Evolutionary conservation across 2,329 filamentous ascomycete genomes (phyloP).

Genomic region (Colletotrichum simmondsii): DNA sequence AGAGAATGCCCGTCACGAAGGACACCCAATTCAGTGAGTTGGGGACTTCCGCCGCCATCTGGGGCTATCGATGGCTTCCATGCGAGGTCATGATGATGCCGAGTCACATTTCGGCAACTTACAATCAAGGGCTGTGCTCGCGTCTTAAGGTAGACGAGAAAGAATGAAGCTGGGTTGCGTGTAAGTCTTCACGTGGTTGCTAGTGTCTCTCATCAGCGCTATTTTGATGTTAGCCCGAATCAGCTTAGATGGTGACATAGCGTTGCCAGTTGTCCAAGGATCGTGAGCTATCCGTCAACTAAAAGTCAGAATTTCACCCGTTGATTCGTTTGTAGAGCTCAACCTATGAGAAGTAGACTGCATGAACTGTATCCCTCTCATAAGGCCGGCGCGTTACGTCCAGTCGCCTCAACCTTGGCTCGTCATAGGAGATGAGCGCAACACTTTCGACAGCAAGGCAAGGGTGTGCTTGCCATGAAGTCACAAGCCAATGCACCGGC

Average conservation of each 20-base stretch:
- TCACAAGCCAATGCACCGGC: neutral
- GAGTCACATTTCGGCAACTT: neutral
- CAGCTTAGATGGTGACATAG: neutral
- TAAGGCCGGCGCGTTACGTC: neutral
- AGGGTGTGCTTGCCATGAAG: neutral
- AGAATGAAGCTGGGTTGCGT: neutral
- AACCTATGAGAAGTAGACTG: neutral
- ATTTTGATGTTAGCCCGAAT: neutral
- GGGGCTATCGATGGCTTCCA: neutral
- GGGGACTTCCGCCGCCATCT: conserved; percentile 24
- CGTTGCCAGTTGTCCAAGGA: conserved; percentile 32
- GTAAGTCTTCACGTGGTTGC: conserved; percentile 7
- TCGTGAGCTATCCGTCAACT: neutral
- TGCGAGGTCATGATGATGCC: neutral
- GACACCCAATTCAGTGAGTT: conserved; percentile 32
- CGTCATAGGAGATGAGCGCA: neutral
- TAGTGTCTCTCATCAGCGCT: conserved; percentile 18
- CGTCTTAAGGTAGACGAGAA: neutral
- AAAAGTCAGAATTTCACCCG: neutral
- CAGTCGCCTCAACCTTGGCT: neutral
- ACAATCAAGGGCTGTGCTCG: neutral
- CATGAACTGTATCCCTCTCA: neutral
- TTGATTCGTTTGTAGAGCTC: neutral
- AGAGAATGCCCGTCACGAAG: conserved; percentile 29
- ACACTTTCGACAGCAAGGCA: neutral